Conservation (phyloP, 1,284 basidiomycete genomes). For the Ustilago bromivora region DNA sequence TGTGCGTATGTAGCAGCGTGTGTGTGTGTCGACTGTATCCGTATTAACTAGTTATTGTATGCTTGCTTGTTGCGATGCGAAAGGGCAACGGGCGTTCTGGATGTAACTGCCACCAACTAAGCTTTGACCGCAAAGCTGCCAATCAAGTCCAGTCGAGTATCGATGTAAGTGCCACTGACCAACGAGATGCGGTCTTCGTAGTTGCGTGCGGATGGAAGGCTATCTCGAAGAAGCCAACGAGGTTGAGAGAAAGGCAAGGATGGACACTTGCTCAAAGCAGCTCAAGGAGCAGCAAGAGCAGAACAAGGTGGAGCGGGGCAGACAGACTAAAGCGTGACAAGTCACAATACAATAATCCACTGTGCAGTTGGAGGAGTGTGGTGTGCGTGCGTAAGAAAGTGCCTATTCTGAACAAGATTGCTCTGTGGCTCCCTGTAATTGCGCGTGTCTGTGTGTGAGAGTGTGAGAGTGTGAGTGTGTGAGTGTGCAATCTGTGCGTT, state of each 20-base stretch:
- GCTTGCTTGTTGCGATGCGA: neutral
- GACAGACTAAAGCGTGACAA: neutral
- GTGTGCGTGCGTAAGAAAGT: conserved; percentile 3
- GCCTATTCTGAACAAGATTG: neutral
- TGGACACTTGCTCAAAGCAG: neutral
- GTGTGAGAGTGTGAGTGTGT: too few species aligned
- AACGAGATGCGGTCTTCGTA: neutral
- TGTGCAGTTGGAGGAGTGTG: neutral
- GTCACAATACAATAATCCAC: neutral
- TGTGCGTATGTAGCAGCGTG: too few species aligned
- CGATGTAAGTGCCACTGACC: neutral
- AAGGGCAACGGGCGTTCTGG: neutral
- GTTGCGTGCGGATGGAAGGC: conserved; percentile 2
- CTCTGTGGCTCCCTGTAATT: neutral
- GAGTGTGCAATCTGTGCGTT: neutral
- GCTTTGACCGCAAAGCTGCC: neutral
- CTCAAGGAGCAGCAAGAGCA: neutral
- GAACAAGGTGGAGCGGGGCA: neutral
- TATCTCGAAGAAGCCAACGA: neutral
- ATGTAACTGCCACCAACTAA: neutral
- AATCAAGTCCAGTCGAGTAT: neutral
- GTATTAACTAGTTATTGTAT: neutral
- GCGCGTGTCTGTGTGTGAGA: neutral
- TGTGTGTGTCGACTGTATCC: too few species aligned
- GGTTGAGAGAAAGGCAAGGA: neutral